Conservation (phyloP, 176 grass and related monocot species). For the Puya raimondii region DNA sequence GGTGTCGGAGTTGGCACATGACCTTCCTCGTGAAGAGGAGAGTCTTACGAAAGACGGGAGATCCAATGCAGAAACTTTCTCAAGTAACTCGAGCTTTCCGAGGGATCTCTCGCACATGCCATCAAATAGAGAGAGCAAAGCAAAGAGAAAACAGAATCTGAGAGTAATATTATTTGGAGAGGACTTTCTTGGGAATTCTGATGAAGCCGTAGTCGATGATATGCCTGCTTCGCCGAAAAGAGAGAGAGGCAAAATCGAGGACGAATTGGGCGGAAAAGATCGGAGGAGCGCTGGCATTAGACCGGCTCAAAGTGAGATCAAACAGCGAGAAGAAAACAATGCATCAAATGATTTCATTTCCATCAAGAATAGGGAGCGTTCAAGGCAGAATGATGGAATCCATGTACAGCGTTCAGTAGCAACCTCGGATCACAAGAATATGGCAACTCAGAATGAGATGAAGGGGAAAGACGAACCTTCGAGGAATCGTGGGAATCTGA, state of each 20-base stretch:
- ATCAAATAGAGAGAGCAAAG: background rate
- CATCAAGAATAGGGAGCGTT: constrained; percentile 24
- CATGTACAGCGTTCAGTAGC: too few relatives aligned
- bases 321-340: constrained; percentile 13
- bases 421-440: background rate
- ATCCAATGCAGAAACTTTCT: constrained; percentile 1
- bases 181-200: constrained; percentile 20
- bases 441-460: background rate
- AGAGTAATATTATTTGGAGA: constrained; percentile 17
- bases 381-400: background rate
- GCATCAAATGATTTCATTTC: constrained; percentile 42
- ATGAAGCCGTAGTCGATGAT: background rate
- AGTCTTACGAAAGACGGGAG: background rate
- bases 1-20: too few relatives aligned
- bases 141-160: constrained; percentile 45
- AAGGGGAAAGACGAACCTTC: background rate
- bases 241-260: constrained; percentile 5
- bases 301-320: background rate
- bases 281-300: background rate
- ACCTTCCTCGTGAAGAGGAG: too few relatives aligned
- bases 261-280: background rate
- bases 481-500: background rate
- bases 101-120: too few relatives aligned
- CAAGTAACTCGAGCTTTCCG: constrained; percentile 1
- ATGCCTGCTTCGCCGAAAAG: background rate